Conservation (phyloP, 2,329 filamentous ascomycete genomes). For the Acephala macrosclerotiorum region DNA sequence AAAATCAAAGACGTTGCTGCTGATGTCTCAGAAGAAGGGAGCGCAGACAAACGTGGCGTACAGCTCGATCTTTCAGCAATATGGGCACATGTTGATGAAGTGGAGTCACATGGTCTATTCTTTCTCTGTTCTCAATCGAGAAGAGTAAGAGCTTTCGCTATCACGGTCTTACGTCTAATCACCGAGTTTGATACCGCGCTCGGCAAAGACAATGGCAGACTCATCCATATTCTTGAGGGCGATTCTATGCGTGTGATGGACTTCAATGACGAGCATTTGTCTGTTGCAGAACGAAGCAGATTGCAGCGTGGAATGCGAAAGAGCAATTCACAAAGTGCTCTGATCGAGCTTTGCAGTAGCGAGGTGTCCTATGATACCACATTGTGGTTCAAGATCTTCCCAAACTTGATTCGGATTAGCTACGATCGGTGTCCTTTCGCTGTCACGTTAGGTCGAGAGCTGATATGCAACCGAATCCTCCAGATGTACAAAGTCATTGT, state of each 20-base stretch:
- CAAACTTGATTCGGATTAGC: conserved; percentile 89
- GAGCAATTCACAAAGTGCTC: conserved; percentile 81
- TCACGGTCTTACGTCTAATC: conserved; percentile 90
- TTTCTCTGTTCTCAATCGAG: conserved; percentile 96
- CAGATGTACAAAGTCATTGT: conserved; percentile 92
- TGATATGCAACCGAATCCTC: conserved; percentile 89
- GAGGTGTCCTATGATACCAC: conserved; percentile 94
- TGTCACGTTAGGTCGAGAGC: conserved; percentile 86
- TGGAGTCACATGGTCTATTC: conserved; percentile 95
- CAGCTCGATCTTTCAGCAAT: conserved; percentile 87
- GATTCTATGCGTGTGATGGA: conserved; percentile 90
- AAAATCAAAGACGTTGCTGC: conserved; percentile 78
- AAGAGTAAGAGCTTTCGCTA: conserved; percentile 86
- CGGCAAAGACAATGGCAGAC: conserved; percentile 74
- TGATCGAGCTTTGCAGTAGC: conserved; percentile 94
- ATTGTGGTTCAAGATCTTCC: conserved; percentile 97
- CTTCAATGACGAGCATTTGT: conserved; percentile 89
- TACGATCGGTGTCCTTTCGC: conserved; percentile 92
- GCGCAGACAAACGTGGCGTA: conserved; percentile 73
- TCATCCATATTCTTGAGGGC: conserved; percentile 92
- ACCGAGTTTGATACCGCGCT: conserved; percentile 93
- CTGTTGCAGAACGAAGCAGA: conserved; percentile 90
- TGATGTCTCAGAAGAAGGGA: conserved; percentile 68
- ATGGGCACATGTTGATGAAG: conserved; percentile 93
- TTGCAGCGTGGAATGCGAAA: conserved; percentile 89